These are phyloP conservation scores for Besnoitia besnoiti DNA, from an alignment of 169 alveolate genomes.

Conservation along the genomic window DNA sequence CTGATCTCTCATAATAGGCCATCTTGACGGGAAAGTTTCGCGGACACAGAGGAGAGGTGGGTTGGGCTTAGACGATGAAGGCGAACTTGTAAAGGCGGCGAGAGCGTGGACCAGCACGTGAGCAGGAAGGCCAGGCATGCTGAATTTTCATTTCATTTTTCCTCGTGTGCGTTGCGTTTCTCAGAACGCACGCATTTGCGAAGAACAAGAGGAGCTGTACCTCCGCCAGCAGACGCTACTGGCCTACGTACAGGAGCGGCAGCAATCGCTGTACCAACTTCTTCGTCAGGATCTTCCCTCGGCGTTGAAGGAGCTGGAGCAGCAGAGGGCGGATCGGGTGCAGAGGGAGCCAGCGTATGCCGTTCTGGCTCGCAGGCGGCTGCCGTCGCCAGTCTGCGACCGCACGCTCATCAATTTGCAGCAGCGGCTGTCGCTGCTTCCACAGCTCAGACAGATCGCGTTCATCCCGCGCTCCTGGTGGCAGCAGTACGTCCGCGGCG, in stretches of 20 bases:
- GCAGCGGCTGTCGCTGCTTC: slow-evolving; percentile 57
- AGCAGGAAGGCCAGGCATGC: background rate
- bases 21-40: too few relatives aligned
- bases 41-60: too few relatives aligned
- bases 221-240: slow-evolving; percentile 46
- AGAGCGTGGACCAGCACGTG: too few relatives aligned
- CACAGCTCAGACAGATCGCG: slow-evolving; percentile 49
- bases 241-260: slow-evolving; percentile 56
- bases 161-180: background rate
- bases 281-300: slow-evolving; percentile 61
- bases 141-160: background rate
- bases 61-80: too few relatives aligned
- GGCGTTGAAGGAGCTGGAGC: slow-evolving; percentile 59
- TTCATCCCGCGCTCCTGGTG: slow-evolving; percentile 61
- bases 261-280: slow-evolving; percentile 27
- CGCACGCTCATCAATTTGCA: slow-evolving; percentile 8
- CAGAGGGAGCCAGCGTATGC: slow-evolving; percentile 55
- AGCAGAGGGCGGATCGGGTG: slow-evolving; percentile 35
- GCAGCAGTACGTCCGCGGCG: slow-evolving; percentile 47
- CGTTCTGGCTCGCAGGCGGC: slow-evolving; percentile 13
- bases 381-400: slow-evolving; percentile 33
- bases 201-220: slow-evolving; percentile 41
- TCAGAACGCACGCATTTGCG: slow-evolving; percentile 55
- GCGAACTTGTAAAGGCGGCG: too few relatives aligned
- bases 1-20: too few relatives aligned